Base-by-base conservation (phyloP, 2,329 filamentous ascomycete species). In the Fusarium napiforme region DNA sequence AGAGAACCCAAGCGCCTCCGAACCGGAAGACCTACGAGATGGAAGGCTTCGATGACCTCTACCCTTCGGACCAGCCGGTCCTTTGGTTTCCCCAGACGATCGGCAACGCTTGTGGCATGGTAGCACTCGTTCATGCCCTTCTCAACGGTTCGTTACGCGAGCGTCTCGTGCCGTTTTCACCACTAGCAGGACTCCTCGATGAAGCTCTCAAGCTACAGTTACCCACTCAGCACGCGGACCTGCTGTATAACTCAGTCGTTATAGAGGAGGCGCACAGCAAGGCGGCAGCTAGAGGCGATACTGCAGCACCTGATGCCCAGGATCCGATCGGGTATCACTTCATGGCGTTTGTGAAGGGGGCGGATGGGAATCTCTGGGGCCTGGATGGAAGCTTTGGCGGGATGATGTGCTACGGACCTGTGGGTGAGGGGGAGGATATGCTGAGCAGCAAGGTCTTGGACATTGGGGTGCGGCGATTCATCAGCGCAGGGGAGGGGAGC, bases 281-380 rank as follows among this genome's bases (percentile, higher is more conserved):
- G n/a, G n/a, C 47, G n/a, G 47, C 47, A 2, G 47, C 47, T 4
- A 34, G 47, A 19, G 47, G 47, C 8, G 47, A 50, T 15, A 50
- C 47, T 2, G 47, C 16, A 2, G 47, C 30, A 2, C 30, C 47
- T 0, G 7, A 52, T 11, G 47, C 47, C 0, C 9, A 34, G 1
- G 47, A 52, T 6, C n/a, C 30, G 14, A 23, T 23, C 0, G 47
- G 47, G 6, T 36, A 52, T 52, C 47, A 52, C 4, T 52, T 52
- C 16, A 52, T 52, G 47, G 47, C 47, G 1, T 52, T 52, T 19
- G 47, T 52, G 16, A 26, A 52, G 16, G 47, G 30, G 1, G 0
- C 4, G 9, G 47, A 52, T 14, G 30, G n/a, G 9, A 36, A 52
- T 34, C n/a, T 52, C 0, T 52, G 47, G 47, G 47, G 47, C 3